Evolutionary conservation across 257 asterid genomes (phyloP), one percentile per base, ranked within the genome.

Genomic region (Parsonsia alboflavescens): DNA sequence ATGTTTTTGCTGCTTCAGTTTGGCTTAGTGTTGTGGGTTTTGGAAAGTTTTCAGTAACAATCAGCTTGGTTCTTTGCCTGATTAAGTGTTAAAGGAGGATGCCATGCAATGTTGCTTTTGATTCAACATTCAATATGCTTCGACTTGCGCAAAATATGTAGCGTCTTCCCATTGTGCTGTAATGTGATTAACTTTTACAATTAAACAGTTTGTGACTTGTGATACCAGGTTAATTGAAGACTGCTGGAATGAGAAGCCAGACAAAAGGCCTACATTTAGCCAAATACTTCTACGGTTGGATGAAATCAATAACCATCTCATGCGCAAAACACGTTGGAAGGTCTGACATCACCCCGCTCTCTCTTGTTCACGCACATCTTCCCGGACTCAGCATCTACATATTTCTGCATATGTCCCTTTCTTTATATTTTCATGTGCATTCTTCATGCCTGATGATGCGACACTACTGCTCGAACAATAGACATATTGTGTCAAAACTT

Each of bases 301-400:
- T 52, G 87, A 76, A 79, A 83, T 88, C 58, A 67, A 79, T 82
- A 71, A 78, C 42, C 82, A 80, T 77, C 78, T 86, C 59, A 45
- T 75, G 70, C 89, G 70, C 50, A 85, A 82, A 81, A 82, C 80
- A 57, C 85, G 89, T 54, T 92, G 97, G 97, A 92, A 89, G 97
- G 97, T 90, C 63, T 8, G 28, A 4, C 57, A 58, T 22, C 49
- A 46, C 41, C 52, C 77, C 12, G 42, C 11, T 19, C 3, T 15
- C 57, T 19, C 57, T 42, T 3, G 3, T 3, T 1, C 39, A 33
- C 39, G 3, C 39, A 33, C 39, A 33, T 33, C 39, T 33, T 33
- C 39, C 39, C 39, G 2, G 39, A 33, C 3, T 33, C 39, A n/a
- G 1, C 39, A 30, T 28, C 21, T 13, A 4, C 6, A 33, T 62